Conservation (phyloP, 495 filamentous ascomycete genomes). For the Penicillium canescens region DNA sequence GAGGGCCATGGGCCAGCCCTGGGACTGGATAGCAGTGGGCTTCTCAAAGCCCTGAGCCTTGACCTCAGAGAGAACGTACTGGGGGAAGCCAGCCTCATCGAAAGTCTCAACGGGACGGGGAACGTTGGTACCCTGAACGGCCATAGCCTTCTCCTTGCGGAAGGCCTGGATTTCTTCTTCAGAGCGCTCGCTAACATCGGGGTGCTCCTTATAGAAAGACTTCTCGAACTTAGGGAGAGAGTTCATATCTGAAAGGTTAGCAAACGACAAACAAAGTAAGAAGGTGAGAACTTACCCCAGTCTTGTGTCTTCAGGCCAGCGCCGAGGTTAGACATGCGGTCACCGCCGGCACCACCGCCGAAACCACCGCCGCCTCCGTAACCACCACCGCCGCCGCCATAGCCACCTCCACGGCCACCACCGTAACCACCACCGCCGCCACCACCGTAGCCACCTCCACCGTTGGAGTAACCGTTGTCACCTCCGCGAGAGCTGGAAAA, state of each 20-base stretch:
- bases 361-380: slow-evolving; percentile 48
- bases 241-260: slow-evolving; percentile 62
- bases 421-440: slow-evolving; percentile 55
- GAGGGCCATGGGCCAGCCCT: slow-evolving; percentile 99
- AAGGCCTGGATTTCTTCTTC: slow-evolving; percentile 81
- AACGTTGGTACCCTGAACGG: slow-evolving; percentile 72
- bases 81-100: slow-evolving; percentile 95
- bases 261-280: not conserved
- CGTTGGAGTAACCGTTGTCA: slow-evolving; percentile 47
- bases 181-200: slow-evolving; percentile 71
- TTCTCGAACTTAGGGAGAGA: slow-evolving; percentile 96
- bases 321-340: slow-evolving; percentile 92
- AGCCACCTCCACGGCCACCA: slow-evolving; percentile 47
- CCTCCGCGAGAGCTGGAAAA: slow-evolving; percentile 41
- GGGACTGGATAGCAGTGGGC: slow-evolving; percentile 94
- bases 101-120: slow-evolving; percentile 94
- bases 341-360: slow-evolving; percentile 67
- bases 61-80: slow-evolving; percentile 96
- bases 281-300: slow-evolving; percentile 65
- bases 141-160: slow-evolving; percentile 76
- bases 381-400: slow-evolving; percentile 48
- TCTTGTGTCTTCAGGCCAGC: slow-evolving; percentile 79
- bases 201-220: slow-evolving; percentile 96
- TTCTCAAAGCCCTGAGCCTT: slow-evolving; percentile 93
- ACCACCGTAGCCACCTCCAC: slow-evolving; percentile 53